Evolutionary conservation across 1,139 yeast species (phyloP).

Genomic region (Eremothecium cymbalariae): DNA sequence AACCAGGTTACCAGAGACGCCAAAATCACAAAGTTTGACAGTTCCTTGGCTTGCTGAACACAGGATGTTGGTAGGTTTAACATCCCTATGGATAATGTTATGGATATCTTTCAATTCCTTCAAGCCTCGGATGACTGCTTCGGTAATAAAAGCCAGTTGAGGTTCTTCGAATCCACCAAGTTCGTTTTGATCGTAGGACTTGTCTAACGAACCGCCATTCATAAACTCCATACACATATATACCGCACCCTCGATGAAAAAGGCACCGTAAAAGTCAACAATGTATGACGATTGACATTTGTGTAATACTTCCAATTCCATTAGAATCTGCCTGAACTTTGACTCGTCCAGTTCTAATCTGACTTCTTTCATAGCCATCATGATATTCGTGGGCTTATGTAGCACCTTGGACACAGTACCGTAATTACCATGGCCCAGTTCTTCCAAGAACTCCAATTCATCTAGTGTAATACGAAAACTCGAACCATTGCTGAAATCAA

Average conservation of each 20-base stretch:
- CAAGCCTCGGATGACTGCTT: slow-evolving; percentile 73
- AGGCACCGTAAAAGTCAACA: slow-evolving; percentile 95
- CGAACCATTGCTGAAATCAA: slow-evolving; percentile 82
- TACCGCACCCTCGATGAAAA: slow-evolving; percentile 94
- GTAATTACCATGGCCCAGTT: slow-evolving; percentile 89
- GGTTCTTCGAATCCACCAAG: slow-evolving; percentile 71
- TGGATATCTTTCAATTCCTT: slow-evolving; percentile 79
- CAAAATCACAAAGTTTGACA: slow-evolving; percentile 91
- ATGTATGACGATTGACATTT: slow-evolving; percentile 84
- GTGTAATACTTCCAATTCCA: slow-evolving; percentile 92
- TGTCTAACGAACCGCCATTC: slow-evolving; percentile 96
- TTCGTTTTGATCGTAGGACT: slow-evolving; percentile 52
- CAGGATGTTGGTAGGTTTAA: slow-evolving; percentile 90
- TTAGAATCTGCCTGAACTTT: slow-evolving; percentile 83
- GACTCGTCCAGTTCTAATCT: slow-evolving; percentile 84
- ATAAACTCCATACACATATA: slow-evolving; percentile 97
- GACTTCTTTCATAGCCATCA: slow-evolving; percentile 97
- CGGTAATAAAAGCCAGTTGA: slow-evolving; percentile 72
- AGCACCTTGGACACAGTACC: slow-evolving; percentile 90
- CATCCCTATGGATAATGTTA: slow-evolving; percentile 93
- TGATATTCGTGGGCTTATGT: slow-evolving; percentile 87
- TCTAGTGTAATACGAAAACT: slow-evolving; percentile 80
- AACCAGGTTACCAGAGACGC: slow-evolving; percentile 90
- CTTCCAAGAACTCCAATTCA: slow-evolving; percentile 76
- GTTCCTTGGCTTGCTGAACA: slow-evolving; percentile 70